Evolutionary conservation across 805 yeast species (phyloP).

Genomic region (Candida sphagnicola): DNA sequence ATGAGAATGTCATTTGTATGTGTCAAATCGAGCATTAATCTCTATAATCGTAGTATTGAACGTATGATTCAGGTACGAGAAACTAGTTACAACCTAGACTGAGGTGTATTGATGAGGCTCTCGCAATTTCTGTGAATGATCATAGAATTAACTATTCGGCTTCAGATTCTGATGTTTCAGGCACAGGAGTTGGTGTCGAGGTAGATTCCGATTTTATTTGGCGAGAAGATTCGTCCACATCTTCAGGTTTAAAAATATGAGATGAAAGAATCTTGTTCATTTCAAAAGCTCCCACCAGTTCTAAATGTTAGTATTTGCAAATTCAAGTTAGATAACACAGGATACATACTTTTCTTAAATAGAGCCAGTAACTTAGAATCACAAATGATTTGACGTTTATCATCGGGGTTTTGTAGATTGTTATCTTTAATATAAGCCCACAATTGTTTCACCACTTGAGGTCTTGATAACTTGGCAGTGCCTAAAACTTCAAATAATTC

Average conservation of each 20-base stretch:
- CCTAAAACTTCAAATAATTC: conserved; percentile 49
- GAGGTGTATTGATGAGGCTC: no score
- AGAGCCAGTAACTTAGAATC: conserved; percentile 53
- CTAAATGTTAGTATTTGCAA: conserved; percentile 13
- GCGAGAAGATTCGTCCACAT: conserved; percentile 9
- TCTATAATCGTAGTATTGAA: no score
- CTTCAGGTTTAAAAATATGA: conserved; percentile 43
- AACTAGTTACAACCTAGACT: no score
- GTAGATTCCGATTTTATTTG: neutral
- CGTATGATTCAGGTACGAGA: no score
- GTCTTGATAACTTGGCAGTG: conserved; percentile 46
- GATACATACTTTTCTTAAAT: conserved; percentile 51
- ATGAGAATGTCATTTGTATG: no score
- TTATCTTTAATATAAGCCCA: conserved; percentile 70
- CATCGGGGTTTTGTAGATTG: conserved; percentile 61
- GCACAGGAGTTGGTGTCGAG: neutral
- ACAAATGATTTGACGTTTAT: conserved; percentile 61
- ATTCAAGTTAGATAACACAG: conserved; percentile 2
- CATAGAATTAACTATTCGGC: neutral
- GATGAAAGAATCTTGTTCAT: conserved; percentile 53
- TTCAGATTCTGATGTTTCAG: neutral
- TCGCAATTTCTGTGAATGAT: no score
- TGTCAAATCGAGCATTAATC: no score
- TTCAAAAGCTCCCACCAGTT: conserved; percentile 49
- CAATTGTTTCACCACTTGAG: conserved; percentile 63